These are phyloP conservation scores for Penicillium subrubescens DNA, from an alignment of 495 filamentous ascomycete genomes.

Conservation along the genomic window DNA sequence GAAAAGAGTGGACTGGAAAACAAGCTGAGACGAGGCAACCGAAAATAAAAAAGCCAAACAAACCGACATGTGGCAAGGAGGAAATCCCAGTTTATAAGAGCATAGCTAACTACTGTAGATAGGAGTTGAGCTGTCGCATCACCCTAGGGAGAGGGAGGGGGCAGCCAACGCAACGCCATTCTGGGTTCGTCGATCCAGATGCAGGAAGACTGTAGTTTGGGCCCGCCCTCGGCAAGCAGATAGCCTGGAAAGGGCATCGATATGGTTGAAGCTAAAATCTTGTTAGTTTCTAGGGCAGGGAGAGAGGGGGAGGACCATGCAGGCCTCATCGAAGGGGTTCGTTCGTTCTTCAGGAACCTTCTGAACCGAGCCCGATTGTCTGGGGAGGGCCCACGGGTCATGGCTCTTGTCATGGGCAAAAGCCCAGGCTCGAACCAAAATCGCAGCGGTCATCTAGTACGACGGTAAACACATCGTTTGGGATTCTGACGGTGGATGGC, in stretches of 20 bases:
- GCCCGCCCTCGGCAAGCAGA: slow-evolving; percentile 20
- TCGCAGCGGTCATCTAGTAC: slow-evolving; percentile 7
- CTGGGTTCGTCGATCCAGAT: slow-evolving; percentile 21
- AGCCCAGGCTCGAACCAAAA: not conserved
- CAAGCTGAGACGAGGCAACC: slow-evolving; percentile 23
- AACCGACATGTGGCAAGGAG: slow-evolving; percentile 2
- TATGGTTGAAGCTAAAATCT: slow-evolving; percentile 27
- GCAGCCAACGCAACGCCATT: slow-evolving; percentile 3
- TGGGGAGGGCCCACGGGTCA: not conserved
- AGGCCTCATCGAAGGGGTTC: slow-evolving; percentile 8
- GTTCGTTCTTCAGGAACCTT: not conserved
- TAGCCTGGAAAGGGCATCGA: slow-evolving; percentile 23
- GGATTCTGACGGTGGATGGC: slow-evolving; percentile 6
- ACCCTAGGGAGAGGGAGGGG: slow-evolving; percentile 11
- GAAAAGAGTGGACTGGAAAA: slow-evolving; percentile 1
- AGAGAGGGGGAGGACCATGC: not conserved
- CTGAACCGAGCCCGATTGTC: not conserved
- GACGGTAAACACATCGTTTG: slow-evolving; percentile 12
- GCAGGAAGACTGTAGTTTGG: slow-evolving; percentile 18
- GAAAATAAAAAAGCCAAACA: not conserved
- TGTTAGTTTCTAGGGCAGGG: slow-evolving; percentile 9
- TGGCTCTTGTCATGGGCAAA: not conserved
- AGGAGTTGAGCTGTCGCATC: slow-evolving; percentile 28
- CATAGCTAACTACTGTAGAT: not conserved
- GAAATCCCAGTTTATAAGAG: slow-evolving; percentile 19